These are phyloP conservation scores for Fusarium tjaetaba DNA, from an alignment of 2,329 filamentous ascomycete species.

Conservation along the genomic window DNA sequence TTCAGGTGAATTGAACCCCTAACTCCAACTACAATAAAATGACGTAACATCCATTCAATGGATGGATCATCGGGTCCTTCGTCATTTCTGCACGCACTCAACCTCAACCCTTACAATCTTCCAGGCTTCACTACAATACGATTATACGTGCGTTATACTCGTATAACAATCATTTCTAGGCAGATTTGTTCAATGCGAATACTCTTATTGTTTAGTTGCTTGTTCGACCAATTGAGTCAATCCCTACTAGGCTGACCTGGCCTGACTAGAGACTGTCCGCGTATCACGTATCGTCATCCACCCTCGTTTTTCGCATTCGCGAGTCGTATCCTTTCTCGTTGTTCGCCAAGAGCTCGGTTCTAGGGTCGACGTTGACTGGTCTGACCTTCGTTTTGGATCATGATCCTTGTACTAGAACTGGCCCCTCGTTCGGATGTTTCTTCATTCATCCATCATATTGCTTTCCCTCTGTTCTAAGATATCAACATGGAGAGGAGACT, in stretches of 20 bases:
- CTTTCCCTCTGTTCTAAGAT: background rate
- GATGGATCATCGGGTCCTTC: conserved; percentile 3
- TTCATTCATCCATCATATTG: background rate
- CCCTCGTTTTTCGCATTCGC: conserved; percentile 1
- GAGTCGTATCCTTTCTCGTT: background rate
- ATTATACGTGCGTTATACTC: background rate
- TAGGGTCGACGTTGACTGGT: background rate
- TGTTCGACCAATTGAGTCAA: background rate
- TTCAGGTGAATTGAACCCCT: conserved; percentile 15
- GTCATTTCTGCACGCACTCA: conserved; percentile 29
- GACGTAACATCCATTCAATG: conserved; percentile 18
- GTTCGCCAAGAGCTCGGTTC: conserved; percentile 7
- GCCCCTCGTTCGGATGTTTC: background rate
- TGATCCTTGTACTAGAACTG: background rate
- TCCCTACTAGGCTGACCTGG: background rate
- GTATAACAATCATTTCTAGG: background rate
- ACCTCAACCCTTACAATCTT: background rate
- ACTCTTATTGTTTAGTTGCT: background rate
- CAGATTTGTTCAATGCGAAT: background rate
- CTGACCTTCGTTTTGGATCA: background rate
- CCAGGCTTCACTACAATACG: background rate
- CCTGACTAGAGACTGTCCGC: background rate
- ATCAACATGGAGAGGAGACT: background rate
- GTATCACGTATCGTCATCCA: conserved; percentile 9
- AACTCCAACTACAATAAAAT: conserved; percentile 7